Conservation (phyloP, 1,284 basidiomycete genomes). For the Ustilago hordei region DNA sequence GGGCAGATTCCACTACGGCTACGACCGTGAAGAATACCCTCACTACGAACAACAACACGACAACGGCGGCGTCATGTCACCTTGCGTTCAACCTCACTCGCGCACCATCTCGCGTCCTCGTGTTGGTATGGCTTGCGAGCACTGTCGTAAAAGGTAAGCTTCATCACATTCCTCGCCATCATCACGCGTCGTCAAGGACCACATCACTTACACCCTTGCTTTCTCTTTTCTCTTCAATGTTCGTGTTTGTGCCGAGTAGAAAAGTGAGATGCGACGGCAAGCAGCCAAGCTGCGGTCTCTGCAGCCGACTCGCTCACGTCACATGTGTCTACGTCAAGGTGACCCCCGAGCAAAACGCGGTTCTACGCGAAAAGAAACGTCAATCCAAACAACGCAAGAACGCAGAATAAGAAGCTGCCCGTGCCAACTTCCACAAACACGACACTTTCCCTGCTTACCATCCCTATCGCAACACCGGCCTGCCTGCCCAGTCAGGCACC, state of each 20-base stretch:
- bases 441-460: slow-evolving; percentile 28
- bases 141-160: slow-evolving; percentile 35
- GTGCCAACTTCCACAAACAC: slow-evolving; percentile 19
- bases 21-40: slow-evolving; percentile 5
- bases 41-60: slow-evolving; percentile 2
- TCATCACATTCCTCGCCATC: not conserved
- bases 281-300: slow-evolving; percentile 27
- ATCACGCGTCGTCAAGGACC: slow-evolving; percentile 18
- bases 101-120: slow-evolving; percentile 21
- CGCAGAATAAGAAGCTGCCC: slow-evolving; percentile 19
- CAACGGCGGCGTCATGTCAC: slow-evolving; percentile 8
- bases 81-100: slow-evolving; percentile 6
- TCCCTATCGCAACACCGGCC: slow-evolving; percentile 13
- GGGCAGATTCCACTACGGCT: slow-evolving; percentile 12
- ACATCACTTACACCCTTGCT: slow-evolving; percentile 4
- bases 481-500: not conserved
- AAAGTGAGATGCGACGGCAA: slow-evolving; percentile 32
- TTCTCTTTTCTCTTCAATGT: not conserved
- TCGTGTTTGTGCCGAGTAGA: slow-evolving; percentile 7
- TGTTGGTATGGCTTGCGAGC: slow-evolving; percentile 34
- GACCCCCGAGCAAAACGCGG: slow-evolving; percentile 24
- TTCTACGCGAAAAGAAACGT: slow-evolving; percentile 31
- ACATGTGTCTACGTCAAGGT: slow-evolving; percentile 32
- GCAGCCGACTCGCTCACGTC: slow-evolving; percentile 12
- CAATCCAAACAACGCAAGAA: slow-evolving; percentile 17